Evolutionary conservation across 2,329 filamentous ascomycete genomes (phyloP).

Genomic region (Neonectria hederae): DNA sequence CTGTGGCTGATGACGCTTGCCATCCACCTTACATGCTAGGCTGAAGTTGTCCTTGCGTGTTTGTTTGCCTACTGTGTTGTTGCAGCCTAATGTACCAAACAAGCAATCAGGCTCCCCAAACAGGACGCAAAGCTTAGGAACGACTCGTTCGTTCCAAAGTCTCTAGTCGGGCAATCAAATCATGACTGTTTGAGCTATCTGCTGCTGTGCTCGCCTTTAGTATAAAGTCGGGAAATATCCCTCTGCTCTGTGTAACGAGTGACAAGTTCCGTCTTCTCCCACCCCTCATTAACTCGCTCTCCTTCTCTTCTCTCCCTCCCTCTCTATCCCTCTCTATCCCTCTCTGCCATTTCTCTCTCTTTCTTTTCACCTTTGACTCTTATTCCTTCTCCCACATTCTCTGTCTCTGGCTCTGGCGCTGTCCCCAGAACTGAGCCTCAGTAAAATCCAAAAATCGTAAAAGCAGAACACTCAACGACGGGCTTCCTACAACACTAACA

Average conservation of each 20-base stretch:
- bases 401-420: background rate
- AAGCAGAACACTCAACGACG: background rate
- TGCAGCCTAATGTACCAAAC: background rate
- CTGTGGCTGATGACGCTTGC: background rate
- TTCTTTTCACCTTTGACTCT: background rate
- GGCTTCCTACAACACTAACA: constrained; percentile 2
- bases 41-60: background rate
- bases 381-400: background rate
- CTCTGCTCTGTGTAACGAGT: background rate
- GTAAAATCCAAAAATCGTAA: background rate
- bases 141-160: background rate
- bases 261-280: background rate
- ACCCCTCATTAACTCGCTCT: background rate
- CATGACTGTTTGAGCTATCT: background rate
- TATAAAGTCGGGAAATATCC: background rate
- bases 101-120: background rate
- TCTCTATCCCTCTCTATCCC: background rate
- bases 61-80: background rate
- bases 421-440: background rate
- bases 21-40: background rate
- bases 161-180: background rate
- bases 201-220: background rate
- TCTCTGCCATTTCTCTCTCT: background rate
- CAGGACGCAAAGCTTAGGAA: background rate
- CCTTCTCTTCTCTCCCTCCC: background rate